A percentile compares a stretch with the other conserved stretches of the same genome.
Conservation (phyloP, 176 grass and related monocot species). For the Phragmites australis region DNA sequence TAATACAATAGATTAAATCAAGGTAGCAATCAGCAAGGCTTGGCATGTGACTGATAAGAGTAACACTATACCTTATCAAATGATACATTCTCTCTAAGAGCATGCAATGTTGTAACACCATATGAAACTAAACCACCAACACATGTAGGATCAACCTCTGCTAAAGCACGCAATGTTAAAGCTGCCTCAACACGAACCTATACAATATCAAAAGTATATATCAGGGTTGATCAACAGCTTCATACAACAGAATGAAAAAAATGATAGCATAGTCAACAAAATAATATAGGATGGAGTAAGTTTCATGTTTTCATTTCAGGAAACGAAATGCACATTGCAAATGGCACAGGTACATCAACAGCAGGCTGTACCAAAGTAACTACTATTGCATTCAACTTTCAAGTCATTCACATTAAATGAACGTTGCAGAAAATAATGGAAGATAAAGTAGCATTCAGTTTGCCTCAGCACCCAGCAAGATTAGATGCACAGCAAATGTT, state of each 20-base stretch:
- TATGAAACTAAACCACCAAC: conserved; percentile 98
- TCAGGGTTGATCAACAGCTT: conserved; percentile 32
- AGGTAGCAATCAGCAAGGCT: neutral
- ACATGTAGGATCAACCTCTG: conserved; percentile 97
- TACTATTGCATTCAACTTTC: conserved; percentile 17
- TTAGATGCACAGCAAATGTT: neutral
- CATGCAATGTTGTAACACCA: conserved; percentile 87
- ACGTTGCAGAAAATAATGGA: neutral
- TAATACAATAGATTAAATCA: conserved; percentile 2
- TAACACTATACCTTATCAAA: conserved; percentile 85
- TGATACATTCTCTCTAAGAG: conserved; percentile 76
- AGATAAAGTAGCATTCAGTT: conserved; percentile 11
- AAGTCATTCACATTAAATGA: neutral
- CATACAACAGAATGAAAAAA: neutral
- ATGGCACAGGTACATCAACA: neutral
- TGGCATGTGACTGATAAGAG: conserved; percentile 5
- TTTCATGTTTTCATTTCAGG: conserved; percentile 25
- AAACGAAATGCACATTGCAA: conserved; percentile 8
- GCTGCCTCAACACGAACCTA: conserved; percentile 96
- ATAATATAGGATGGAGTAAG: neutral
- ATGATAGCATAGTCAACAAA: conserved; percentile 10
- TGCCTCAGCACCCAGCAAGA: neutral
- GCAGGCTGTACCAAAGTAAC: neutral
- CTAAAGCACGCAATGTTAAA: conserved; percentile 91
- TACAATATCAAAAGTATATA: conserved; percentile 37